phyloP scores from a whole-genome alignment of 2,329 filamentous ascomycete genomes.

The Tolypocladium album region DNA sequence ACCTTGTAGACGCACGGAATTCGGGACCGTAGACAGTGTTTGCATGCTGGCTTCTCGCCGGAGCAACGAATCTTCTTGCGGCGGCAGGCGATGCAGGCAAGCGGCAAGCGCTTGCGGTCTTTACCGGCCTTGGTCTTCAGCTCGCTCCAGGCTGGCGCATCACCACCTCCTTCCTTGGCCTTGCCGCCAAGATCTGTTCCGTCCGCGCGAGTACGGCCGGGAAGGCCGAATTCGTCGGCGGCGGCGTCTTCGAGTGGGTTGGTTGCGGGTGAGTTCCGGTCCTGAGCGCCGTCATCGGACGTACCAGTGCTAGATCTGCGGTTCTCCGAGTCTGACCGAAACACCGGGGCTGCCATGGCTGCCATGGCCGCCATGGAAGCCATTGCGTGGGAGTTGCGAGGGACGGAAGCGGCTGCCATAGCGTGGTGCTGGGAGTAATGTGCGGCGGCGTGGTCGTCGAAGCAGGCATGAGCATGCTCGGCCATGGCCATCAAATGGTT shows the following conservation, averaged over 20 bases:
- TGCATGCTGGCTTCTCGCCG: constrained; percentile 94
- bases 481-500: constrained; percentile 13
- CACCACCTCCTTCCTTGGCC: constrained; percentile 44
- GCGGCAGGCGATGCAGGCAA: constrained; percentile 91
- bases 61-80: constrained; percentile 98
- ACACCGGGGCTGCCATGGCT: constrained; percentile 11
- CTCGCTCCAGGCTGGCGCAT: constrained; percentile 64
- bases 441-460: constrained; percentile 18
- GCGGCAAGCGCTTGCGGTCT: constrained; percentile 81
- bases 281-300: constrained; percentile 34
- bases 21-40: constrained; percentile 84
- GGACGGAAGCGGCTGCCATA: constrained; percentile 4
- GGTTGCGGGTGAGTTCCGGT: constrained; percentile 29
- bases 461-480: constrained; percentile 22
- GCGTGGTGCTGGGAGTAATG: constrained; percentile 22
- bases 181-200: constrained; percentile 43
- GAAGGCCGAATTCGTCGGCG: constrained; percentile 48
- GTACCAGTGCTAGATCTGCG: constrained; percentile 22
- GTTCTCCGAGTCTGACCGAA: constrained; percentile 12
- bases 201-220: constrained; percentile 33
- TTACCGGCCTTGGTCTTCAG: constrained; percentile 89
- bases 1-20: constrained; percentile 98
- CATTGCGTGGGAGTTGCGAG: constrained; percentile 8
- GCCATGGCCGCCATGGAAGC: constrained; percentile 7
- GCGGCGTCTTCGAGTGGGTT: constrained; percentile 42